A percentile compares a stretch with the other conserved stretches of the same genome.
These are phyloP conservation scores for Lipomyces sp. DNA, from an alignment of 805 yeast genomes.

Conservation along the genomic window DNA sequence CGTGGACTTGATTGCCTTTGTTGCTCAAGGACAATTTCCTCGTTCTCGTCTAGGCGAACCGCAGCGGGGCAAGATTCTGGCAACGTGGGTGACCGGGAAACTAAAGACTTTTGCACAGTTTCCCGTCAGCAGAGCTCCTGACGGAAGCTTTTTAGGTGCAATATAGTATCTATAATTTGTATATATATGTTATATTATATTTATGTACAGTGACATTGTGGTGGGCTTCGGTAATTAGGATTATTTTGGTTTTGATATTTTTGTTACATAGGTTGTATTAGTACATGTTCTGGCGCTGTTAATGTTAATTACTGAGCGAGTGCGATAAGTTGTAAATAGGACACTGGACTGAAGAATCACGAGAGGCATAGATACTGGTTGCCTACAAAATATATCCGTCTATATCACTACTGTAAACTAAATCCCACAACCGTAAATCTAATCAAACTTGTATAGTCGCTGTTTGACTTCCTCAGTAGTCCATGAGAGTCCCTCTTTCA, in stretches of 20 bases:
- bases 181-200: background rate
- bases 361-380: background rate
- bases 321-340: background rate
- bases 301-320: background rate
- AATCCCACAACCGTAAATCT: background rate
- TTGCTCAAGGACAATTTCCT: slow-evolving; percentile 66
- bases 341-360: background rate
- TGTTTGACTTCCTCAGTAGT: slow-evolving; percentile 49
- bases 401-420: background rate
- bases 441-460: slow-evolving; percentile 45
- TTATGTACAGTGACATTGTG: no score
- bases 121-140: slow-evolving; percentile 22
- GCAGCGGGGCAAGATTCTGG: slow-evolving; percentile 72
- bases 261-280: background rate
- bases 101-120: slow-evolving; percentile 44
- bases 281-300: background rate
- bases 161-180: background rate
- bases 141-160: background rate
- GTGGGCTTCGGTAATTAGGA: no score
- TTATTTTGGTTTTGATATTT: background rate
- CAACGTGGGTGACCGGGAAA: slow-evolving; percentile 58
- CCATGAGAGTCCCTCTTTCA: slow-evolving; percentile 53
- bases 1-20: slow-evolving; percentile 82
- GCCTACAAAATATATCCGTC: background rate
- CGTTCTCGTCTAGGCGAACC: slow-evolving; percentile 73